phyloP scores from a whole-genome alignment of 768 basidiomycete species.

The Boletus eberwhitei region DNA sequence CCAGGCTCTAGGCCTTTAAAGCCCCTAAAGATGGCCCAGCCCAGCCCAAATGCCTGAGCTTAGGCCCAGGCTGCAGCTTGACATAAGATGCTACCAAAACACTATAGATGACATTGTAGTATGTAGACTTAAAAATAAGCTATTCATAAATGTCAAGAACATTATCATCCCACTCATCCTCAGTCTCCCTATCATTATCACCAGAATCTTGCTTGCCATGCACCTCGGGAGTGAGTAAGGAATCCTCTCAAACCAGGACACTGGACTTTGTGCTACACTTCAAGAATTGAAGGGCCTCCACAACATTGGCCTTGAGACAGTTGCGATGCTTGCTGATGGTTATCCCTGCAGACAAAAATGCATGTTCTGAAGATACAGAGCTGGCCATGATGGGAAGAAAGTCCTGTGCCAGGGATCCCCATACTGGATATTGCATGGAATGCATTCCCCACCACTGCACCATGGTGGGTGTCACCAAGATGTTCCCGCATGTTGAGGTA shows the following conservation, averaged over 20 bases:
- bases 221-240: neutral
- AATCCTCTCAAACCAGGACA: neutral
- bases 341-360: slow-evolving; percentile 4
- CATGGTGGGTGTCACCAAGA: neutral
- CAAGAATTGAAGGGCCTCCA: slow-evolving; percentile 1
- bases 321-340: slow-evolving; percentile 4
- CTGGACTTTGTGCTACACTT: neutral
- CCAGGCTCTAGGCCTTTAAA: neutral
- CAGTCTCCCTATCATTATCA: neutral
- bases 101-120: neutral
- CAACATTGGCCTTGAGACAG: slow-evolving; percentile 1
- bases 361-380: neutral
- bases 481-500: slow-evolving; percentile 3
- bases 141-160: neutral
- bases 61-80: neutral
- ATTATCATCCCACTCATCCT: neutral
- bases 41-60: neutral
- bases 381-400: slow-evolving; percentile 7
- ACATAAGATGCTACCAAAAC: neutral
- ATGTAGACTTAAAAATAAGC: neutral
- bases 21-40: neutral
- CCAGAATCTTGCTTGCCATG: neutral
- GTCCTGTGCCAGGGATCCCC: neutral
- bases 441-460: slow-evolving; percentile 8
- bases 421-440: neutral